Evolutionary conservation across 306 rosid species (phyloP), one percentile per base, ranked within the genome.

Genomic region (Glycine soja): DNA sequence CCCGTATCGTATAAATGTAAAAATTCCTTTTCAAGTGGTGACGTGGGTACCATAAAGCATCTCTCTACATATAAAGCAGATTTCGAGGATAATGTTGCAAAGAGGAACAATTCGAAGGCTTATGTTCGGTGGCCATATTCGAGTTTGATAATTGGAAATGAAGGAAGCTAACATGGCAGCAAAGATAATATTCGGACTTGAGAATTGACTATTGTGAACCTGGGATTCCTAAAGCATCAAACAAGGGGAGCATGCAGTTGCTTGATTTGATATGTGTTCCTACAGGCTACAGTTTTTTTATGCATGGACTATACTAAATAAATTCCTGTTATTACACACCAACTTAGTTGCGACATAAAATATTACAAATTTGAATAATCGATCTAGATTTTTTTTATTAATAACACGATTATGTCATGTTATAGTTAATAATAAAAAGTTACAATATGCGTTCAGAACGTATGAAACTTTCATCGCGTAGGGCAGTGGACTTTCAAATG

Each of bases 201-300:
- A 10, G 14, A 58, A 57, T 11, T 57, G 24, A 57, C 42, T 0
- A 73, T 53, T 34, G 46, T 36, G 46, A 36, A 64, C 5, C 19
- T 1, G 19, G 3, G 71, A 40, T 65, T 65, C 71, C 48, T 43
- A 6, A 11, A 11, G 14, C 50, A 66, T 56, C 57, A 63, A 75
- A 62, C 85, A 52, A 52, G 74, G 82, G 85, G 85, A 82, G 61
- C 54, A 58, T 74, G 38, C 16, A 40, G 78, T 71, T 64, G 30
- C 70, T 57, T 59, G 70, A 69, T 80, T 57, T 74, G 69, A 58
- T 75, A 58, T 75, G 78, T 42, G 42, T 52, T 59, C 66, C 40
- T 36, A 24, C 2, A 24, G 30, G 30, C 58, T 38, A 18, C 38
- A 38, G 72, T 63, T 80, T 69, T 52, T 9, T 30, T 38, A 16